Evolutionary conservation across 192 early-diverging fungal species (phyloP).

Genomic region (Rhizophagus clarus): DNA sequence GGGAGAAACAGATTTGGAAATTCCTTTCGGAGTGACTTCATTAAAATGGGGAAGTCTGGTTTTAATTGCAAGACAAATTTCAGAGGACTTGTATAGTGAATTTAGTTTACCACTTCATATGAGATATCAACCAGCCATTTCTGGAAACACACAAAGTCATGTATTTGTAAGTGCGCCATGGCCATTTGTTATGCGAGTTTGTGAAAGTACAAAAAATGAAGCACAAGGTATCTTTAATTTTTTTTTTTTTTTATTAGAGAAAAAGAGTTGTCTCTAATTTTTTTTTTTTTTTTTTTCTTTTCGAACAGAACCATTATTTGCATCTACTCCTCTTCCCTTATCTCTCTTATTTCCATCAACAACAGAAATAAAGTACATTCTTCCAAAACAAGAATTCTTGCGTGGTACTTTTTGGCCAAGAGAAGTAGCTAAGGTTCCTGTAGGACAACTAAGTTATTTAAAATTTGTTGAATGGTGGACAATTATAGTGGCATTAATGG

Average conservation of each 20-base stretch:
- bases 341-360: slow-evolving; percentile 3
- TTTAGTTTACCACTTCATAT: slow-evolving; percentile 5
- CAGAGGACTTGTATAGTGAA: not conserved
- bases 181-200: not conserved
- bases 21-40: not conserved
- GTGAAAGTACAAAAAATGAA: not conserved
- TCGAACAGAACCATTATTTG: slow-evolving; percentile 3
- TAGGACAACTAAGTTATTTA: slow-evolving; percentile 1
- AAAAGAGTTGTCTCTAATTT: not conserved
- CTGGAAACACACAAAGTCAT: not conserved
- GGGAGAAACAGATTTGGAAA: slow-evolving; percentile 15
- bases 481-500: not conserved
- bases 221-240: not conserved
- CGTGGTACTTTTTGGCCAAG: not conserved
- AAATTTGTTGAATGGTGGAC: slow-evolving; percentile 14
- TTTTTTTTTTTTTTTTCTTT: not conserved
- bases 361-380: not conserved
- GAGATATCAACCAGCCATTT: slow-evolving; percentile 14
- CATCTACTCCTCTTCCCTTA: not conserved
- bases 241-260: no score
- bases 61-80: not conserved
- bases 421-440: not conserved
- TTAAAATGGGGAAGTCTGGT: slow-evolving; percentile 7
- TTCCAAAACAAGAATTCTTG: not conserved
- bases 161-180: not conserved